Evolutionary conservation across 2,329 filamentous ascomycete genomes (phyloP), one percentile per base, ranked within the genome.

Genomic region (Penicillium sp.): DNA sequence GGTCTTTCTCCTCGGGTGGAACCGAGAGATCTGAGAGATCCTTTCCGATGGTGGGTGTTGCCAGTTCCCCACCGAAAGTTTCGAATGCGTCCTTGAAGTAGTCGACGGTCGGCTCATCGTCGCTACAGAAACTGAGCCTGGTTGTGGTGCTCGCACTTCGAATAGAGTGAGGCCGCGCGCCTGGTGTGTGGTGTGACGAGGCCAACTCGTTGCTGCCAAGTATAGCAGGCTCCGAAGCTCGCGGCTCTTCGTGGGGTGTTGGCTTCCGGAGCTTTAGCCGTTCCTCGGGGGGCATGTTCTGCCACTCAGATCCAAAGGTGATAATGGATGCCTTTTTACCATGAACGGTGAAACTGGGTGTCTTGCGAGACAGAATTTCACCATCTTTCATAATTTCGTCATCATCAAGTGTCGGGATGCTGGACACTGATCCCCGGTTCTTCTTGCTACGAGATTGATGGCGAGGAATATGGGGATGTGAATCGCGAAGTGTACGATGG

Each of bases 251-350:
- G 3, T 70, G 66, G 26, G 72, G 72, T 3, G 72, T 72, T 24
- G 75, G 73, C 67, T 78, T 90, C 53, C 87, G 83, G 48, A 87
- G 79, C 56, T 86, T 84, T 43, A 91, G 77, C 37, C 88, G 86
- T 68, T 93, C 89, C 59, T 93, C 90, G 0, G 86, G 82, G 1
- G 88, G 83, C 75, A 93, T 85, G 57, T 84, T 88, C 68, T 93
- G 88, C 79, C 96, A 87, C 66, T 96, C 93, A n/a, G 88, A 87
- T 9, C 93, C 92, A 71, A 99, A 96, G n/a, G 91, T 96, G 64
- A 99, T 91, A 55, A 99, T 90, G 1, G 92, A 96, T 3, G 95
- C 95, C 75, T 99, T 98, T 79, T 98, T 99, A 59, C 95, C 93
- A 69, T 99, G 95, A 4, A 99, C 88, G 4, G 95, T 96, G 73